These are phyloP conservation scores for Plenodomus tracheiphilus DNA, from an alignment of 2,329 filamentous ascomycete genomes.

Conservation along the genomic window DNA sequence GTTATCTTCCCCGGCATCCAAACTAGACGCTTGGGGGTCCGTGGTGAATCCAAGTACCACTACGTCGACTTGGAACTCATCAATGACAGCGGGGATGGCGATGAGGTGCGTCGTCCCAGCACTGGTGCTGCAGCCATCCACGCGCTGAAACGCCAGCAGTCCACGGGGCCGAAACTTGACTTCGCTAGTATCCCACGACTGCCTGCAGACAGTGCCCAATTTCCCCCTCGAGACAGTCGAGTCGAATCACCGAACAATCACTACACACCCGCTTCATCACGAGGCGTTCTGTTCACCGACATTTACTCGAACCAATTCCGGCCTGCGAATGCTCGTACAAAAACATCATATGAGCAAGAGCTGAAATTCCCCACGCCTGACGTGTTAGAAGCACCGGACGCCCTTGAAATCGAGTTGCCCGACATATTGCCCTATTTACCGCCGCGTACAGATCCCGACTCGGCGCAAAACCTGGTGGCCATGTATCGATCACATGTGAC, in stretches of 20 bases:
- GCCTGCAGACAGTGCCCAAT: conserved; percentile 53
- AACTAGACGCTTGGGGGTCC: conserved; percentile 86
- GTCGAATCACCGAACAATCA: conserved; percentile 34
- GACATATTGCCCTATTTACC: conserved; percentile 82
- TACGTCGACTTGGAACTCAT: conserved; percentile 65
- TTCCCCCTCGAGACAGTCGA: conserved; percentile 42
- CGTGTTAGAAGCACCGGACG: conserved; percentile 62
- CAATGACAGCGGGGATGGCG: conserved; percentile 46
- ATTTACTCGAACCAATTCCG: conserved; percentile 49
- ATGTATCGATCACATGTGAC: conserved; percentile 95
- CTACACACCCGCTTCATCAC: conserved; percentile 46
- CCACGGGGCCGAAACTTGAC: conserved; percentile 37
- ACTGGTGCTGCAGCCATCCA: conserved; percentile 27
- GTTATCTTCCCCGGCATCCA: conserved; percentile 96
- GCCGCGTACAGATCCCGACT: conserved; percentile 78
- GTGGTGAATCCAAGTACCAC: conserved; percentile 98
- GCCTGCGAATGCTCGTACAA: conserved; percentile 42
- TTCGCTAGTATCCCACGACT: conserved; percentile 50
- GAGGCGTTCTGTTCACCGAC: conserved; percentile 52
- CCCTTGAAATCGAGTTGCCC: conserved; percentile 78
- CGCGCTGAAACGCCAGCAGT: conserved; percentile 36
- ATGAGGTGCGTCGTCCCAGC: conserved; percentile 26
- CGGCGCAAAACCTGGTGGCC: conserved; percentile 81
- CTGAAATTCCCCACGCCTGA: conserved; percentile 65
- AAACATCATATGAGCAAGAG: conserved; percentile 62